Conservation (phyloP, 208 protist genomes). For the Tritrichomonas foetus region DNA sequence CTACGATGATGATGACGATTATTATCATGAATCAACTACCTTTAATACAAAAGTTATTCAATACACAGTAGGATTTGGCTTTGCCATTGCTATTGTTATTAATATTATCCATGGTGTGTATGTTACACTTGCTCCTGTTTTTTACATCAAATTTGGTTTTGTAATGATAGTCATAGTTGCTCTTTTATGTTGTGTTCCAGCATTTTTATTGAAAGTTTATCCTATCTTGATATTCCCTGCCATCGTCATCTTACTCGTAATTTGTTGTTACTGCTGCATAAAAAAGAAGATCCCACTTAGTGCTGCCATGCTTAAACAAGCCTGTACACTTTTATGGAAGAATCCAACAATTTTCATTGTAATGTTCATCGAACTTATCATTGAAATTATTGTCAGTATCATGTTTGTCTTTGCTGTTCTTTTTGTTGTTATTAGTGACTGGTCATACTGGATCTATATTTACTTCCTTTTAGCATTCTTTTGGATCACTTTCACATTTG, state of each 20-base stretch:
- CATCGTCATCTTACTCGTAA: neutral
- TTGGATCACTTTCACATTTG: neutral
- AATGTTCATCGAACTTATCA: neutral
- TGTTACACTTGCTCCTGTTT: neutral
- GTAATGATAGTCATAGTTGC: neutral
- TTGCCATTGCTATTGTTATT: neutral
- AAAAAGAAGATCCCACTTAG: neutral
- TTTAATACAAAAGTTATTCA: neutral
- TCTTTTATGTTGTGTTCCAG: neutral
- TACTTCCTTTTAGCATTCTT: neutral
- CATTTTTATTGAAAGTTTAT: neutral
- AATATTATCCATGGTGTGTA: neutral
- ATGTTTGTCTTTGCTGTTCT: neutral
- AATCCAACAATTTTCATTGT: neutral
- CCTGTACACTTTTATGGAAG: no score
- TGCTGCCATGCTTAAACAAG: neutral
- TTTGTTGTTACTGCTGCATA: neutral
- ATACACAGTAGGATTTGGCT: neutral
- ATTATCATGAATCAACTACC: neutral
- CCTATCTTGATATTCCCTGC: neutral
- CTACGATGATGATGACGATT: no score
- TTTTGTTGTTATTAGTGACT: neutral
- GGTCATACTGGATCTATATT: neutral
- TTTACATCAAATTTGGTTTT: neutral
- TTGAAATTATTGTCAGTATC: neutral